Conservation (phyloP, 176 grass and related monocot genomes). For the Zoysia pacifica region DNA sequence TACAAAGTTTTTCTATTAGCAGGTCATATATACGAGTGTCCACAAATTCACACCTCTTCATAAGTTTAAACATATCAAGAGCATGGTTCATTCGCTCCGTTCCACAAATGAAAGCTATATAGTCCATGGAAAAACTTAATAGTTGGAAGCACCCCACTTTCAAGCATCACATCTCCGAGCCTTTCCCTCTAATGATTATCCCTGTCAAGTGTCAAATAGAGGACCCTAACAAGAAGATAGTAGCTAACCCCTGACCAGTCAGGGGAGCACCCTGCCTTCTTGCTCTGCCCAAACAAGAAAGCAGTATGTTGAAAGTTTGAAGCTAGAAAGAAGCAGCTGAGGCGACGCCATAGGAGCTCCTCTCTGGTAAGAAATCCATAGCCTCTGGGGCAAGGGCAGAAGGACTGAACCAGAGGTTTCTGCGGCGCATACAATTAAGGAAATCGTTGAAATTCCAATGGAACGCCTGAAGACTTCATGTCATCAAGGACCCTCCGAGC, state of each 20-base stretch:
- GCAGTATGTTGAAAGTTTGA: slow-evolving; percentile 67
- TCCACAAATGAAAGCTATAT: slow-evolving; percentile 65
- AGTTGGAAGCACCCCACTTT: slow-evolving; percentile 44
- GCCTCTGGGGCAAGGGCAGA: slow-evolving; percentile 66
- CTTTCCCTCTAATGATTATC: slow-evolving; percentile 62
- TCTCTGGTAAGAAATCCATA: slow-evolving; percentile 57
- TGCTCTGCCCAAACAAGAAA: slow-evolving; percentile 61
- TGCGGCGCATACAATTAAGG: slow-evolving; percentile 57
- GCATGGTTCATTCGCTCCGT: slow-evolving; percentile 59
- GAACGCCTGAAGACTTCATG: slow-evolving; percentile 48
- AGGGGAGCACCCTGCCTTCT: slow-evolving; percentile 58
- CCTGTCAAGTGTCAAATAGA: slow-evolving; percentile 47
- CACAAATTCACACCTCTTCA: slow-evolving; percentile 46
- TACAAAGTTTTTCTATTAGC: slow-evolving; percentile 67
- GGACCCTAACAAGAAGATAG: slow-evolving; percentile 66
- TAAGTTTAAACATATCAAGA: slow-evolving; percentile 59
- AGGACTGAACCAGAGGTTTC: slow-evolving; percentile 71
- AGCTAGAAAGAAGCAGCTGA: slow-evolving; percentile 32
- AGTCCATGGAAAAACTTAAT: slow-evolving; percentile 62
- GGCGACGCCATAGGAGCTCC: slow-evolving; percentile 44
- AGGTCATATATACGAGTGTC: slow-evolving; percentile 53
- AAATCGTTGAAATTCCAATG: slow-evolving; percentile 56
- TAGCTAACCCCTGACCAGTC: slow-evolving; percentile 62
- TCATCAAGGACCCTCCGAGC: slow-evolving; percentile 52
- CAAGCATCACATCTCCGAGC: slow-evolving; percentile 61